Evolutionary conservation across 495 filamentous ascomycete species (phyloP).

Genomic region (Aspergillus biplanus): DNA sequence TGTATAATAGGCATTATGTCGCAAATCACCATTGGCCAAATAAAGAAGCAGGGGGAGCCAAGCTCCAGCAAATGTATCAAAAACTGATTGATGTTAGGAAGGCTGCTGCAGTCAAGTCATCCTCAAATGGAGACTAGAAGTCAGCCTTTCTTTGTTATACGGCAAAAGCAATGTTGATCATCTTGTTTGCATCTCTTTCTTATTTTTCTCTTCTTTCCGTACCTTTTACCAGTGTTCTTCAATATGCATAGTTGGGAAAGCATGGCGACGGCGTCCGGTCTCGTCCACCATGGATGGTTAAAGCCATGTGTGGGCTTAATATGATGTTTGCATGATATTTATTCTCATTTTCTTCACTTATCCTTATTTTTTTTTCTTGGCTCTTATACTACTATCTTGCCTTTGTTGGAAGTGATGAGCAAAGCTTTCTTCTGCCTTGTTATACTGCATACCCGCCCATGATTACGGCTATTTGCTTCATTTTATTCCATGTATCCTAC

Average conservation of each 20-base stretch:
- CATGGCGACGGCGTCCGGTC: constrained; percentile 39
- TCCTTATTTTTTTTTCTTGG: constrained; percentile 18
- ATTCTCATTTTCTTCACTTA: constrained; percentile 13
- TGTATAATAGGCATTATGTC: constrained; percentile 48
- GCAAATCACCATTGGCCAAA: constrained; percentile 55
- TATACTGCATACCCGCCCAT: constrained; percentile 8
- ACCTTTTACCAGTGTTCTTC: constrained; percentile 23
- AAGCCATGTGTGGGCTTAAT: constrained; percentile 26
- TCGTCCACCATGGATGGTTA: constrained; percentile 23
- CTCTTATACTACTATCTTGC: constrained; percentile 12
- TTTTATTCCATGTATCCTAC: constrained; percentile 21
- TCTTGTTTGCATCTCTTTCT: constrained; percentile 25
- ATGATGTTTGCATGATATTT: constrained; percentile 32
- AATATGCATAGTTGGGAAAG: constrained; percentile 39
- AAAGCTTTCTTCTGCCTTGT: constrained; percentile 4
- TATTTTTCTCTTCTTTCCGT: constrained; percentile 17
- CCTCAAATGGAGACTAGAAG: constrained; percentile 34
- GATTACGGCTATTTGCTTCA: not conserved
- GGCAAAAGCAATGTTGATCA: constrained; percentile 10
- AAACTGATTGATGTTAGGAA: constrained; percentile 45
- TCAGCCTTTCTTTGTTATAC: constrained; percentile 8
- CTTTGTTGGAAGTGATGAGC: constrained; percentile 20
- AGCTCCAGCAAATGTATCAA: constrained; percentile 54
- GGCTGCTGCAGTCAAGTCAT: constrained; percentile 24
- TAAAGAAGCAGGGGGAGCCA: constrained; percentile 46